These are phyloP conservation scores for Biscogniauxia mediterranea DNA, from an alignment of 2,329 filamentous ascomycete genomes.

Conservation along the genomic window DNA sequence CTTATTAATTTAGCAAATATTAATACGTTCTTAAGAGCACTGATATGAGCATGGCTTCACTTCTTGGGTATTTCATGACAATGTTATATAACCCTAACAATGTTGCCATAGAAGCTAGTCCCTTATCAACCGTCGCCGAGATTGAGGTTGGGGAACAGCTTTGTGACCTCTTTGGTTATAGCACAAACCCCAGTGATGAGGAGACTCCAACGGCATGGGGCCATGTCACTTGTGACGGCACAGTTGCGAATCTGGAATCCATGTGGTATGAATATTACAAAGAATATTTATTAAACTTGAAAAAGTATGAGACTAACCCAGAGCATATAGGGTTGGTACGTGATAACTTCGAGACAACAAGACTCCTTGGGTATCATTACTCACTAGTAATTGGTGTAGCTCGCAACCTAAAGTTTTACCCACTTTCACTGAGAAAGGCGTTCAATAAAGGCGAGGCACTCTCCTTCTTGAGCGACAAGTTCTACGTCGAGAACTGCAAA, in stretches of 20 bases:
- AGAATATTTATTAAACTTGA: background rate
- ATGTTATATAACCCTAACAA: conserved; percentile 53
- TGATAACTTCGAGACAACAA: background rate
- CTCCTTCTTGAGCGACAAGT: conserved; percentile 29
- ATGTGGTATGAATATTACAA: conserved; percentile 37
- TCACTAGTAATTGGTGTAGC: conserved; percentile 29
- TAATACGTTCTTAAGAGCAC: conserved; percentile 26
- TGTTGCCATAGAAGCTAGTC: conserved; percentile 45
- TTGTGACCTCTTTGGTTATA: conserved; percentile 45
- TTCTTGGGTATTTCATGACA: conserved; percentile 47
- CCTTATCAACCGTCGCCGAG: conserved; percentile 44
- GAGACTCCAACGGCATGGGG: conserved; percentile 38
- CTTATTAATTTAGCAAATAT: background rate
- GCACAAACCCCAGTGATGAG: conserved; percentile 29
- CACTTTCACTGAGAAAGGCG: conserved; percentile 37
- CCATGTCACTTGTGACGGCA: conserved; percentile 45
- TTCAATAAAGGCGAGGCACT: conserved; percentile 28
- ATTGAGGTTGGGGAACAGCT: conserved; percentile 44
- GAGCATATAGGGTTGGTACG: background rate
- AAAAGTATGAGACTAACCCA: conserved; percentile 1
- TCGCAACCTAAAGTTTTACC: conserved; percentile 48
- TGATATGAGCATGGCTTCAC: conserved; percentile 41
- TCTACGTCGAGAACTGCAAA: conserved; percentile 32
- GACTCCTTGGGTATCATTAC: background rate
- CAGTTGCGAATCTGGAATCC: conserved; percentile 47